A percentile compares a stretch with the other conserved stretches of the same genome.
These are phyloP conservation scores for Pseudocercospora macadamiae DNA, from an alignment of 2,329 filamentous ascomycete species.

Conservation along the genomic window DNA sequence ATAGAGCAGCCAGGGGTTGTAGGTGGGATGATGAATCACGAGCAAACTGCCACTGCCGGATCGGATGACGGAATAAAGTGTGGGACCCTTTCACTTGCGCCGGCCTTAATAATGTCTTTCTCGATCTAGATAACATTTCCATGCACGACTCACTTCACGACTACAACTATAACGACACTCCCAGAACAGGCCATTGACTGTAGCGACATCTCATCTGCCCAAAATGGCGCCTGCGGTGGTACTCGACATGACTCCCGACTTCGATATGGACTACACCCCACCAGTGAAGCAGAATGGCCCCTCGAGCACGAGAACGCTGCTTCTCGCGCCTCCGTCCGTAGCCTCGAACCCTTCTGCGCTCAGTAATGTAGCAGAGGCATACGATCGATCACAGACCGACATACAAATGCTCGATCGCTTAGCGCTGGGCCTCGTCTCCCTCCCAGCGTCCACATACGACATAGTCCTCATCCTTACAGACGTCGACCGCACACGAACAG, in stretches of 20 bases:
- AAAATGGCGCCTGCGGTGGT: slow-evolving; percentile 45
- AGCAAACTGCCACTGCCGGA: too few species aligned
- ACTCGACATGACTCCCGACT: slow-evolving; percentile 44
- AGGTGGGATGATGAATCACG: neutral
- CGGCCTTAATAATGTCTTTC: neutral
- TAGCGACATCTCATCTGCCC: neutral
- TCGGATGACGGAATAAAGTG: neutral
- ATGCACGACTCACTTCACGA: neutral
- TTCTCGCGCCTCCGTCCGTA: slow-evolving; percentile 88
- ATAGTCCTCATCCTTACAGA: slow-evolving; percentile 82
- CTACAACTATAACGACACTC: neutral
- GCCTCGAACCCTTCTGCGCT: slow-evolving; percentile 82
- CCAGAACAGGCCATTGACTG: neutral
- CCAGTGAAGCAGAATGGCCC: slow-evolving; percentile 32
- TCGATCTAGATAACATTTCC: neutral
- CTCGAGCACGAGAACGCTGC: slow-evolving; percentile 65
- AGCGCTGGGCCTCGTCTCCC: slow-evolving; percentile 74
- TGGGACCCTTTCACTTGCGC: neutral
- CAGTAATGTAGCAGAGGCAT: slow-evolving; percentile 67
- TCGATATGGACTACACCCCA: slow-evolving; percentile 34
- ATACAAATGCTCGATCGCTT: slow-evolving; percentile 98
- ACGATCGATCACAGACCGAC: slow-evolving; percentile 78
- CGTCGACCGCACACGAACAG: slow-evolving; percentile 66
- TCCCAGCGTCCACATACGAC: slow-evolving; percentile 80
- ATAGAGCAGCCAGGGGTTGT: neutral